phyloP scores from a whole-genome alignment of 1,284 basidiomycete species.

The Tilletia walkeri region DNA sequence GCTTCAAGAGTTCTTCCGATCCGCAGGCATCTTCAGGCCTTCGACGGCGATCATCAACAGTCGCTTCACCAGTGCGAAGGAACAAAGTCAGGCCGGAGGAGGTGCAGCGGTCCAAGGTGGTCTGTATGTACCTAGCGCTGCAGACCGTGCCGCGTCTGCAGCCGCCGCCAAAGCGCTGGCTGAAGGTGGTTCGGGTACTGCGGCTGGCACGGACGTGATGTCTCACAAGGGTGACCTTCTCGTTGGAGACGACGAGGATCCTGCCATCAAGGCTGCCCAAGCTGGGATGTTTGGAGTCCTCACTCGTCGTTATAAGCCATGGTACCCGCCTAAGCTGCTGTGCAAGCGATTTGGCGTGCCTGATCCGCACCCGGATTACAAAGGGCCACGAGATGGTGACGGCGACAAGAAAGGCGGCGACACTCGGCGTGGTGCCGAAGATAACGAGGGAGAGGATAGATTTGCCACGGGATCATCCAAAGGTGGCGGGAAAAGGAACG shows the following conservation, averaged over 20 bases:
- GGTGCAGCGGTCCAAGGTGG: conserved; percentile 60
- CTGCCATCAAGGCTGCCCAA: conserved; percentile 75
- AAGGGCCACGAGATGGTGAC: conserved; percentile 22
- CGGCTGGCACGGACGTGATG: conserved; percentile 16
- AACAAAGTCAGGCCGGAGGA: conserved; percentile 57
- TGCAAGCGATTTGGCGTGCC: conserved; percentile 94
- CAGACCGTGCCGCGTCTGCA: conserved; percentile 55
- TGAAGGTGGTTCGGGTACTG: conserved; percentile 58
- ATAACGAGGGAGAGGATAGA: conserved; percentile 20
- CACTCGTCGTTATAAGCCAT: conserved; percentile 72
- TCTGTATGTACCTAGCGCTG: conserved; percentile 60
- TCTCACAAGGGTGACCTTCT: conserved; percentile 48
- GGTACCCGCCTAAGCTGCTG: conserved; percentile 76
- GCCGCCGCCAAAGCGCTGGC: conserved; percentile 69
- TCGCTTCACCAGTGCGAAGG: conserved; percentile 72
- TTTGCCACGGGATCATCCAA: conserved; percentile 15
- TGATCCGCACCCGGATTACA: conserved; percentile 69
- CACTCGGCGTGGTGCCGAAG: not conserved
- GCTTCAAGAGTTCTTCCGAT: conserved; percentile 78
- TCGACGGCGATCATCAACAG: conserved; percentile 87
- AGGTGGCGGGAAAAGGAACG: conserved; percentile 22
- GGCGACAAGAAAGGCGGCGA: conserved; percentile 23
- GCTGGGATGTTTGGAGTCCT: conserved; percentile 82
- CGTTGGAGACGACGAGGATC: conserved; percentile 63
- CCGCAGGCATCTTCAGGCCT: conserved; percentile 86